phyloP scores from a whole-genome alignment of 176 grass and related monocot species.

The Aechmea fasciata region DNA sequence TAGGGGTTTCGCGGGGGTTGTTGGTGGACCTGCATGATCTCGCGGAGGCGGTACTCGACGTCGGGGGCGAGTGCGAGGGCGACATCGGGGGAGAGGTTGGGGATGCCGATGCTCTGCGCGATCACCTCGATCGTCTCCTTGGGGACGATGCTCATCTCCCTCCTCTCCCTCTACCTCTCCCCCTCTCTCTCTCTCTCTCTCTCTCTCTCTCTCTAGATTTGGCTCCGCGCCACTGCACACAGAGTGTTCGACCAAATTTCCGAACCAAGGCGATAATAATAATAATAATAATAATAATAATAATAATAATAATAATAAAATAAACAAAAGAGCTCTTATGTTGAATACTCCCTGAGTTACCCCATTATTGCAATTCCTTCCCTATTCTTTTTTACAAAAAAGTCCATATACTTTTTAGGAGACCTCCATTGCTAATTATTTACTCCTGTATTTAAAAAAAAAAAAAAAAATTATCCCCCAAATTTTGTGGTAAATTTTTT shows the following conservation, averaged over 20 bases:
- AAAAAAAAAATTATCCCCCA: too few relatives aligned
- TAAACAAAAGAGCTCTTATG: too few relatives aligned
- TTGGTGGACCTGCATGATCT: conserved; percentile 71
- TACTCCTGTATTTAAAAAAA: too few relatives aligned
- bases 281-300: not conserved
- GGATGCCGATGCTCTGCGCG: conserved; percentile 76
- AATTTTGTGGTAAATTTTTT: too few relatives aligned
- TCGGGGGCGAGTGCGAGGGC: conserved; percentile 59
- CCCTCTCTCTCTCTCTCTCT: too few relatives aligned
- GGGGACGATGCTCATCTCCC: conserved; percentile 67
- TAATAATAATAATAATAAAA: too few relatives aligned
- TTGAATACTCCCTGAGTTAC: too few relatives aligned
- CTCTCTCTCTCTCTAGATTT: not conserved
- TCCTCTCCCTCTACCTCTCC: not conserved
- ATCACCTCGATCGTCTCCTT: conserved; percentile 94
- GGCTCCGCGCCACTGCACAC: not conserved
- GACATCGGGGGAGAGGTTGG: conserved; percentile 63
- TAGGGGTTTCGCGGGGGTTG: not conserved
- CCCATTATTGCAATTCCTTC: too few relatives aligned
- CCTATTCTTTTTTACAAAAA: too few relatives aligned
- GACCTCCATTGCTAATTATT: too few relatives aligned
- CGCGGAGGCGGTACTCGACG: conserved; percentile 90
- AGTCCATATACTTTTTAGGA: too few relatives aligned
- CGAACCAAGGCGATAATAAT: not conserved
- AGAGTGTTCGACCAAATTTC: not conserved